phyloP scores from a whole-genome alignment of 306 rosid species.

The Dalbergia cultrata region DNA sequence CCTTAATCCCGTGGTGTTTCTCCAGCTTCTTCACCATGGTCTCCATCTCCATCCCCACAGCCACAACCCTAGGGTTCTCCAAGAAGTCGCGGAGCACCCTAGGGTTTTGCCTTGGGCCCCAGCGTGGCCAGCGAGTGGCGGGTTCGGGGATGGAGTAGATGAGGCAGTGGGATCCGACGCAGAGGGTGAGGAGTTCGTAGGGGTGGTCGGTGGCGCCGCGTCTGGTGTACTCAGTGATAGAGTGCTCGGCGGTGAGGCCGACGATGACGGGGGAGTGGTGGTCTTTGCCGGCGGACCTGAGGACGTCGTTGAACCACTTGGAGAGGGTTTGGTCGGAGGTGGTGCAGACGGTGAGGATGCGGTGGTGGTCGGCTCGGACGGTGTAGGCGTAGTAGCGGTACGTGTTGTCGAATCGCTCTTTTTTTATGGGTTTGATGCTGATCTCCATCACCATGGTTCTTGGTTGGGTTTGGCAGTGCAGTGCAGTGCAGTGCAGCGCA shows the following conservation, averaged over 20 bases:
- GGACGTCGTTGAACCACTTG: conserved; percentile 26
- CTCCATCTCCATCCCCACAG: conserved; percentile 26
- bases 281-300: conserved; percentile 19
- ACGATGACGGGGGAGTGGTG: conserved; percentile 9
- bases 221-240: not conserved
- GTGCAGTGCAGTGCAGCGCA: no score
- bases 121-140: not conserved
- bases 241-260: conserved; percentile 18
- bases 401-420: no score
- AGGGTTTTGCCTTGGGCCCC: not conserved
- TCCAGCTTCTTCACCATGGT: not conserved
- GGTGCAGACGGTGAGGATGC: conserved; percentile 46
- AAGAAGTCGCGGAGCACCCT: conserved; percentile 23
- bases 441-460: conserved; percentile 27
- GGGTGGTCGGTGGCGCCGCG: not conserved
- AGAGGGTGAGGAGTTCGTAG: conserved; percentile 37
- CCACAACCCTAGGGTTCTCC: conserved; percentile 16
- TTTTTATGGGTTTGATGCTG: not conserved
- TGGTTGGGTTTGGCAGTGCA: no score
- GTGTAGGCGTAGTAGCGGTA: conserved; percentile 28
- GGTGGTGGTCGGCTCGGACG: conserved; percentile 36
- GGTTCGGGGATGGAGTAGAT: conserved; percentile 12
- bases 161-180: conserved; percentile 40
- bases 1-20: conserved; percentile 1
- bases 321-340: not conserved